A percentile compares a stretch with the other conserved stretches of the same genome.
Conservation (phyloP, 768 basidiomycete species). For the Epithele typhae region DNA sequence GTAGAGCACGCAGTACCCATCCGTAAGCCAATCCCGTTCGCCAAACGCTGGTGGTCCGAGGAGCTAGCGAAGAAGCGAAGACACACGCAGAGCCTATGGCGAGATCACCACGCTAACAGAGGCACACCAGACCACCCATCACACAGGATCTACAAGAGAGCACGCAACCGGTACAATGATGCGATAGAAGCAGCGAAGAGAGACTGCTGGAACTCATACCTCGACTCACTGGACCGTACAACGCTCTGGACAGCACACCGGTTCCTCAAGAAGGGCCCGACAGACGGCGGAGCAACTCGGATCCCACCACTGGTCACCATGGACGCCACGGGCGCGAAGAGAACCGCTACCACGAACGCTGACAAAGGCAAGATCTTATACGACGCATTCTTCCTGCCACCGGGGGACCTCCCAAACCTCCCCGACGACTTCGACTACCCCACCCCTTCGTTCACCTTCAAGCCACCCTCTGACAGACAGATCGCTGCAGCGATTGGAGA, state of each 20-base stretch:
- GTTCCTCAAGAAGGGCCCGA: neutral
- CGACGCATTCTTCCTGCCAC: conserved; percentile 26
- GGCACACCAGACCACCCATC: conserved; percentile 7
- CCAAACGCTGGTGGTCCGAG: conserved; percentile 31
- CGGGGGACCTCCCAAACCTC: neutral
- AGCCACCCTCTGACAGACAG: conserved; percentile 22
- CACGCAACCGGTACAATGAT: conserved; percentile 10
- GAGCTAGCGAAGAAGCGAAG: conserved; percentile 23
- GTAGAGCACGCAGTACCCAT: conserved; percentile 19
- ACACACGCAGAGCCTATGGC: conserved; percentile 14
- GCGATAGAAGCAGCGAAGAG: conserved; percentile 17
- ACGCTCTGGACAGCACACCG: conserved; percentile 20
- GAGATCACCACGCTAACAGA: conserved; percentile 3
- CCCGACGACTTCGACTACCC: conserved; percentile 25
- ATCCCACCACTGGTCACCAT: conserved; percentile 14
- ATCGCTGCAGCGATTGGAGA: conserved; percentile 20
- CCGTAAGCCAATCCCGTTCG: conserved; percentile 15
- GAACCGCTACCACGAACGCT: conserved; percentile 3
- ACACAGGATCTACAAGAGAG: conserved; percentile 9
- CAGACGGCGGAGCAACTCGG: conserved; percentile 13
- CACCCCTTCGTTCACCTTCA: conserved; percentile 16
- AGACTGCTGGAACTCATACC: conserved; percentile 22
- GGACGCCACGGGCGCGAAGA: too few species aligned
- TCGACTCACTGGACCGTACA: conserved; percentile 9
- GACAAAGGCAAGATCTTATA: conserved; percentile 17